Conservation (phyloP, 441 rosid species). For the Euphorbia schlechtendalii region DNA sequence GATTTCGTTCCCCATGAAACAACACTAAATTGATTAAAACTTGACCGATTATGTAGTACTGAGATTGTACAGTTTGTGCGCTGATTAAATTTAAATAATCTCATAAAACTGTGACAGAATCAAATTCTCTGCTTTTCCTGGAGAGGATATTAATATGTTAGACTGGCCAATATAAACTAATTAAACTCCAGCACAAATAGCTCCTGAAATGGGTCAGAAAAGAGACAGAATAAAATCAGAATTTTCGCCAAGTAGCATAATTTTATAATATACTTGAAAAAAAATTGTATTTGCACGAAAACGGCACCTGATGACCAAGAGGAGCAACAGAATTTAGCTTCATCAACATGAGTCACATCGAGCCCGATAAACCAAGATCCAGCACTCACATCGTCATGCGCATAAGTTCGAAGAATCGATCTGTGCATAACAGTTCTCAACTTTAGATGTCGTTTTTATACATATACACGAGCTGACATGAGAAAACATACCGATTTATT, state of each 20-base stretch:
- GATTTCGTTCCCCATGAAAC: too few species aligned
- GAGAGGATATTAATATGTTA: slow-evolving; percentile 18
- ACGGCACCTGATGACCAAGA: slow-evolving; percentile 94
- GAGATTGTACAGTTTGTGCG: background rate
- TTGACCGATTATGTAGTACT: too few species aligned
- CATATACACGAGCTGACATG: background rate
- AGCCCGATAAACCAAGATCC: slow-evolving; percentile 98
- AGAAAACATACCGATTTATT: slow-evolving; percentile 65
- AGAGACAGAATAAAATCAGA: background rate
- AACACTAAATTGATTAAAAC: too few species aligned
- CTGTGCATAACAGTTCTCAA: slow-evolving; percentile 27
- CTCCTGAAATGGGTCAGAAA: slow-evolving; percentile 44
- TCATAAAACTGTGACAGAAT: background rate
- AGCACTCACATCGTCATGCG: slow-evolving; percentile 81
- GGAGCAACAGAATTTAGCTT: slow-evolving; percentile 86
- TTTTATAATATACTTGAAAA: too few species aligned
- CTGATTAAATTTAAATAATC: background rate
- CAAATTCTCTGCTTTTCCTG: background rate
- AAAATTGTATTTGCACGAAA: background rate
- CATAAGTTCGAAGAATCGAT: slow-evolving; percentile 66
- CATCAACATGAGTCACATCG: slow-evolving; percentile 69
- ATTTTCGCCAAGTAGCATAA: background rate
- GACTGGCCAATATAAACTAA: background rate
- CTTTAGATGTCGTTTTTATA: too few species aligned
- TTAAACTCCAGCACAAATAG: slow-evolving; percentile 80